Base-by-base conservation (phyloP, 208 protist species). In the Leishmania aethiopica region DNA sequence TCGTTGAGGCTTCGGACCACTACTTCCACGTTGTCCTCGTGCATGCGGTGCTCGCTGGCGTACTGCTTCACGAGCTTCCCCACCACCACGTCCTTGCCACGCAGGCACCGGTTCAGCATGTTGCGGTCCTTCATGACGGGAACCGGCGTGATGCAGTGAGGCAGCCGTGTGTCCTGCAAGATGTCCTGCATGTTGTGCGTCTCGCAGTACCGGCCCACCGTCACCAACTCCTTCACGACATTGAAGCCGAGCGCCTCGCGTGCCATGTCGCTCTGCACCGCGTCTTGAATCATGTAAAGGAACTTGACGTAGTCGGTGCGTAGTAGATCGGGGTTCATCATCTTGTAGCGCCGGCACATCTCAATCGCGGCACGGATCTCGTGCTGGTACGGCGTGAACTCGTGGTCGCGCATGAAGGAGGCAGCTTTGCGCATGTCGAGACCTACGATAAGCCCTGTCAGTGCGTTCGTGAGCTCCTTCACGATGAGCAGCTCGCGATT, bases 321-420 rank as follows among this genome's bases (percentile, higher is more conserved):
- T 82, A 99, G 92, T 86, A 97, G 86, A 82, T 99, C 97, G 2
- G 96, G 96, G 85, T 99, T 99, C 96, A 98, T 98, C 74, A 98
- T 98, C 82, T 99, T 99, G 80, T 98, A 98, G 59, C 97, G 90
- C 57, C 97, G 84, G 75, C 87, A 97, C 71, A 95, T 89, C 87
- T 98, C 95, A 75, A 98, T 88, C 0, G 93, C 88, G 28, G 86
- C 79, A 45, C 86, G 84, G 60, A 98, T 95, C 45, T 94, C 88
- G 25, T 83, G 78, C 85, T 88, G 79, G 82, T 96, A 96, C 19
- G 88, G 85, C n/a, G 78, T 83, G 80, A 96, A 95, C 78, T 97
- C 89, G 59, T 79, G 79, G 19, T 94, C 85, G 32, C 91, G 82
- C 64, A 96, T 69, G 35, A 97, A 89, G 8, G 47, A 72, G 1